Evolutionary conservation across 176 grass and related monocot species (phyloP).

Genomic region (Carex pumila): DNA sequence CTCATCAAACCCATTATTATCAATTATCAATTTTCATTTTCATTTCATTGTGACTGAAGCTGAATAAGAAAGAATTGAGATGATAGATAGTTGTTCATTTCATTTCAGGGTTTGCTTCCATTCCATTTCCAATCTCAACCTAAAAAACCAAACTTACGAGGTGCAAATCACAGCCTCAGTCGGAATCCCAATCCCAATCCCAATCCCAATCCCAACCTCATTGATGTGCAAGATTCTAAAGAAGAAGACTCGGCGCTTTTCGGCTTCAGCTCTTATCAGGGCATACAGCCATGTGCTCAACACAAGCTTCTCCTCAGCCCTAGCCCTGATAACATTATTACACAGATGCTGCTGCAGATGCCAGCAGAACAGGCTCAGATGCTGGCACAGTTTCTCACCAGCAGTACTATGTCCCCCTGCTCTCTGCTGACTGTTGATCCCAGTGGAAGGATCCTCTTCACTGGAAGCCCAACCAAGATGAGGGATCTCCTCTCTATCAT

Average conservation of each 20-base stretch:
- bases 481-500: slow-evolving; percentile 42
- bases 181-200: background rate
- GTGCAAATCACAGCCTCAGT: no score
- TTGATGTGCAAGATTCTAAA: slow-evolving; percentile 52
- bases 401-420: slow-evolving; percentile 10
- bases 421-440: slow-evolving; percentile 33
- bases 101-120: background rate
- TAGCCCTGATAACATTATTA: slow-evolving; percentile 26
- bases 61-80: background rate
- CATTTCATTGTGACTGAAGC: background rate
- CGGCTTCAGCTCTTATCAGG: slow-evolving; percentile 34
- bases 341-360: background rate
- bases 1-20: no score
- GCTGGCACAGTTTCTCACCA: slow-evolving; percentile 39
- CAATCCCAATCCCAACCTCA: slow-evolving; percentile 17
- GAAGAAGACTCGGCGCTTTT: slow-evolving; percentile 51
- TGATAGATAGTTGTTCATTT: no score
- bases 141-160: background rate
- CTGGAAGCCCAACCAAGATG: slow-evolving; percentile 45
- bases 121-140: background rate
- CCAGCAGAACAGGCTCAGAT: background rate
- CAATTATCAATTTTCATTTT: background rate
- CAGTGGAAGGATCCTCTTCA: slow-evolving; percentile 46
- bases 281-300: slow-evolving; percentile 22
- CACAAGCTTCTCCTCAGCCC: slow-evolving; percentile 40